A percentile compares a stretch with the other conserved stretches of the same genome.
These are phyloP conservation scores for Melocanna baccifera DNA, from an alignment of 176 grass and related monocot genomes.

Conservation along the genomic window DNA sequence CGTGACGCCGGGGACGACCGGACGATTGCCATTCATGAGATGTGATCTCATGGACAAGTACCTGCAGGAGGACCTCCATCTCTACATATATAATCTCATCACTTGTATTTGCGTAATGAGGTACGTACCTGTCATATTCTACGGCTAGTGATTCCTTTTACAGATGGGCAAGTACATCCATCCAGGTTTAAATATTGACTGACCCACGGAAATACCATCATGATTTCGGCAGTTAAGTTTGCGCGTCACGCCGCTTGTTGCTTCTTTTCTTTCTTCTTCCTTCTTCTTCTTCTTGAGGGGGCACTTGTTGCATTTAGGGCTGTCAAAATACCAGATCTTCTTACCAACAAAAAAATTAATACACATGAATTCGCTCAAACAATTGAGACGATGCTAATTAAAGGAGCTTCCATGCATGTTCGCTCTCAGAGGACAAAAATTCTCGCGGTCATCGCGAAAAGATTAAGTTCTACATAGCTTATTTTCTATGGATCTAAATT, in stretches of 20 bases:
- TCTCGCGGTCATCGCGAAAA: too few species aligned
- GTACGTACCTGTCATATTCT: background rate
- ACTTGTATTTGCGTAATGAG: conserved; percentile 1
- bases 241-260: conserved; percentile 12
- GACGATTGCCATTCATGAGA: conserved; percentile 30
- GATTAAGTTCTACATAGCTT: too few species aligned
- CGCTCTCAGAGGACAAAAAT: too few species aligned
- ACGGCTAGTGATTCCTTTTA: conserved; percentile 2
- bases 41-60: conserved; percentile 40
- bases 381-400: background rate
- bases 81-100: background rate
- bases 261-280: background rate
- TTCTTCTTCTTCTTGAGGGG: too few species aligned
- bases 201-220: background rate
- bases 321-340: background rate
- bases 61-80: background rate
- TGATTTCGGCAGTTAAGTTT: conserved; percentile 12
- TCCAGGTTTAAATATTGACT: background rate
- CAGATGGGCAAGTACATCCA: background rate
- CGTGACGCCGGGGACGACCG: conserved; percentile 27
- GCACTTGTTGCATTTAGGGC: background rate
- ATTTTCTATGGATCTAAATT: too few species aligned
- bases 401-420: too few species aligned
- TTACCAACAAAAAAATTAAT: background rate
- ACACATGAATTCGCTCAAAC: background rate